Conservation (phyloP, 1,139 yeast species). For the Pichia sp. region DNA sequence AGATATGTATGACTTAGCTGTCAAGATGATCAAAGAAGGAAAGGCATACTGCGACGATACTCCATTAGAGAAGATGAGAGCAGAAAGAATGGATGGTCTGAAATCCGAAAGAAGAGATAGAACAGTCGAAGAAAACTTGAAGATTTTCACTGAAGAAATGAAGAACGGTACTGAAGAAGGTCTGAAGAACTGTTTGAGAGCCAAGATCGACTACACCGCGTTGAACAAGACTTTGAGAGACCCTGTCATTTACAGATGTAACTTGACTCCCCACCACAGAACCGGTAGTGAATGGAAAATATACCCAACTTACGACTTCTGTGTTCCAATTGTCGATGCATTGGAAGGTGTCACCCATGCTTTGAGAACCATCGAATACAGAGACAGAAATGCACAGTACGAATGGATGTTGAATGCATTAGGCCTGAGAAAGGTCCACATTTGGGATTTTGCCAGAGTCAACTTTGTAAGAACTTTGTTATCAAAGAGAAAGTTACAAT, state of each 20-base stretch:
- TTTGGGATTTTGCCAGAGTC: slow-evolving; percentile 97
- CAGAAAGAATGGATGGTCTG: slow-evolving; percentile 95
- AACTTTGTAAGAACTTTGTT: slow-evolving; percentile 91
- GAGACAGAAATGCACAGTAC: slow-evolving; percentile 96
- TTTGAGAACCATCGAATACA: slow-evolving; percentile 92
- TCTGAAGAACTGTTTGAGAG: slow-evolving; percentile 84
- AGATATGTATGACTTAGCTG: slow-evolving; percentile 79
- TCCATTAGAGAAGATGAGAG: slow-evolving; percentile 89
- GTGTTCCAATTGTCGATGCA: slow-evolving; percentile 93
- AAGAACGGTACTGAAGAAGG: slow-evolving; percentile 89
- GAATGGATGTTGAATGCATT: slow-evolving; percentile 89
- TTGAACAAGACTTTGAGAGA: slow-evolving; percentile 93
- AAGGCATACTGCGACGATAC: slow-evolving; percentile 97
- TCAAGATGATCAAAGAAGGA: slow-evolving; percentile 85
- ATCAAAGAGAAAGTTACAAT: slow-evolving; percentile 94
- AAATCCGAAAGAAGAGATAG: slow-evolving; percentile 88
- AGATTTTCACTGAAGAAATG: slow-evolving; percentile 84
- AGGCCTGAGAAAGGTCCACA: slow-evolving; percentile 80
- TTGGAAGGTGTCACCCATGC: slow-evolving; percentile 97
- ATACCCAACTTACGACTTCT: slow-evolving; percentile 97
- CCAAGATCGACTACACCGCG: slow-evolving; percentile 87
- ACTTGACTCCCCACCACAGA: slow-evolving; percentile 94
- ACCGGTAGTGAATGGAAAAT: slow-evolving; percentile 90
- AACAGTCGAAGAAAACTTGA: slow-evolving; percentile 82
- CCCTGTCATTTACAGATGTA: slow-evolving; percentile 95